Base-by-base conservation (phyloP, 2,329 filamentous ascomycete species). In the Colletotrichum sp. region DNA sequence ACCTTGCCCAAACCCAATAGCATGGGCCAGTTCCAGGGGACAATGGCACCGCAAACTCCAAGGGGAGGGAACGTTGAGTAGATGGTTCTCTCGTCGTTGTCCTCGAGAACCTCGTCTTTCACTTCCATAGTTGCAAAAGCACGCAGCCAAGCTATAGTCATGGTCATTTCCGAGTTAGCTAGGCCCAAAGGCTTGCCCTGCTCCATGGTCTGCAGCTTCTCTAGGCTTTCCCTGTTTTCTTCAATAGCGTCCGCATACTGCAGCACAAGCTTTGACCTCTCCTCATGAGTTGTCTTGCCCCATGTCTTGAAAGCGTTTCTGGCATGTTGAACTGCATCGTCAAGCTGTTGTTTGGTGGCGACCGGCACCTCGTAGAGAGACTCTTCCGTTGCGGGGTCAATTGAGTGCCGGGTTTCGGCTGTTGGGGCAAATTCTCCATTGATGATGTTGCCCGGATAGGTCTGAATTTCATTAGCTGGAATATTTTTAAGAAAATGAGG, bases 1-100 rank as follows among this genome's bases (percentile, higher is more conserved):
- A 93, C 84, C 82, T 93, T 93, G 68, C 87, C 85, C 16, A 87
- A 80, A 6, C 85, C 86, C 7, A 92, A 82, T 1, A 80, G 71
- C 36, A 84, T 76, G 0, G 83, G 83, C 70, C 81, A 90, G 77
- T 91, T 91, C 89, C 89, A 90, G 2, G 89, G 88, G 3, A 88
- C 84, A 57, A 90, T 90, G 13, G 84, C 89, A 13, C 82, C 87
- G 5, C 82, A 83, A 8, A 88, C 84, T 5, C 87, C 86, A 9
- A 87, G 78, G 2, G 86, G 85, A 24, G 69, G 70, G n/a, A 76
- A 76, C 9, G 71, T 73, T 2, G 71, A 60, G 55, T 73, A 73
- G n/a, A 73, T 67, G 66, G 80, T 73, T 59, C 78, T 79, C 71
- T 84, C 83, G 6, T 86, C 71, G 2, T 80, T 84, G 10, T 88